Evolutionary conservation across 345 rosid species (phyloP).

Genomic region (Salix viminalis): DNA sequence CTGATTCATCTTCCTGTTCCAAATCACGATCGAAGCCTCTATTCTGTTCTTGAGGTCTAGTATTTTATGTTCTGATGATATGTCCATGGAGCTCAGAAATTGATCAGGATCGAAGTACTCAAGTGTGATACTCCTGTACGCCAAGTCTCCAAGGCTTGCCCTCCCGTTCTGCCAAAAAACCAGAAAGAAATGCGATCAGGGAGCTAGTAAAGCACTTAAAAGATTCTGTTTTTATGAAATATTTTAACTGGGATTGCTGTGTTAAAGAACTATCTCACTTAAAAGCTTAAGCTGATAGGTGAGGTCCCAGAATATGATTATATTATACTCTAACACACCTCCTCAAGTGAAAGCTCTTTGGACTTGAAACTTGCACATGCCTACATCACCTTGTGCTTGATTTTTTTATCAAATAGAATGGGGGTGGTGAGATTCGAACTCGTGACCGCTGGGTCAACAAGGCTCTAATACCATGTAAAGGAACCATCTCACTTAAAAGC

Average conservation of each 20-base stretch:
- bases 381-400: too few species aligned
- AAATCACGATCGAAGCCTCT: conserved; percentile 83
- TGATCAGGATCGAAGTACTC: conserved; percentile 79
- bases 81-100: conserved; percentile 58
- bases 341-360: too few species aligned
- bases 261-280: too few species aligned
- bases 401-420: too few species aligned
- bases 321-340: too few species aligned
- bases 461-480: too few species aligned
- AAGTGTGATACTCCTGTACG: conserved; percentile 63
- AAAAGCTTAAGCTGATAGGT: too few species aligned
- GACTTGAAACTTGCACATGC: too few species aligned
- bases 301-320: too few species aligned
- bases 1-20: conserved; percentile 81
- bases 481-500: too few species aligned
- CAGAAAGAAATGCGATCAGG: background rate
- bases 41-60: conserved; percentile 80
- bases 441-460: too few species aligned
- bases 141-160: conserved; percentile 75
- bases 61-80: conserved; percentile 77
- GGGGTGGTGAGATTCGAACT: too few species aligned
- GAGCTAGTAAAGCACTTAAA: background rate
- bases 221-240: background rate
- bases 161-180: conserved; percentile 59
- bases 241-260: background rate